These are phyloP conservation scores for Penicillium cosmopolitanum DNA, from an alignment of 495 filamentous ascomycete genomes.

Conservation along the genomic window DNA sequence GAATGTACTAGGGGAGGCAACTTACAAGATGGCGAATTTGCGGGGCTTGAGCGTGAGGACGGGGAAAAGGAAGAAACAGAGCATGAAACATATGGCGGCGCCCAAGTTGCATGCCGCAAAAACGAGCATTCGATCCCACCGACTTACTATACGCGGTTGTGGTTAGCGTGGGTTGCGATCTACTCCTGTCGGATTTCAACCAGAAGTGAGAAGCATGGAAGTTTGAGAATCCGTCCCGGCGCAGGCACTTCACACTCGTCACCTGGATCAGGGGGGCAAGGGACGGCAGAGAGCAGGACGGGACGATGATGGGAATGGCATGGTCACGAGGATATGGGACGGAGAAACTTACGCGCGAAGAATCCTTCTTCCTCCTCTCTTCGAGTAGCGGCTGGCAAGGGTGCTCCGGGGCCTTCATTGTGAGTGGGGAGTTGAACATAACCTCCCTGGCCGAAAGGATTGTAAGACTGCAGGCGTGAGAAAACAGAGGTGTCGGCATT, in stretches of 20 bases:
- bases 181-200: slow-evolving; percentile 24
- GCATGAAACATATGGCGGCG: slow-evolving; percentile 86
- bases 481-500: slow-evolving; percentile 75
- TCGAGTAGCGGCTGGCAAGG: slow-evolving; percentile 80
- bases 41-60: slow-evolving; percentile 75
- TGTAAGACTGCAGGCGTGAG: slow-evolving; percentile 79
- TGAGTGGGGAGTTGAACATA: slow-evolving; percentile 90
- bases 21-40: slow-evolving; percentile 97
- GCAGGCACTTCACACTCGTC: slow-evolving; percentile 46
- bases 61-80: slow-evolving; percentile 89
- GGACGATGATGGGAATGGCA: slow-evolving; percentile 32
- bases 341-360: slow-evolving; percentile 85
- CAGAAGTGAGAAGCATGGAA: slow-evolving; percentile 26
- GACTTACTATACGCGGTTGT: slow-evolving; percentile 69
- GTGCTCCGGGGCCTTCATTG: slow-evolving; percentile 77
- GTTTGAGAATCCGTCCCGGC: slow-evolving; percentile 35
- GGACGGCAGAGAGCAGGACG: slow-evolving; percentile 16
- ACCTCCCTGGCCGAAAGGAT: slow-evolving; percentile 85
- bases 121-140: slow-evolving; percentile 93
- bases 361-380: slow-evolving; percentile 94
- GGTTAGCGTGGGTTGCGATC: slow-evolving; percentile 25
- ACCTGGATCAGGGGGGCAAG: slow-evolving; percentile 38
- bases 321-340: slow-evolving; percentile 22
- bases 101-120: slow-evolving; percentile 92
- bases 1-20: slow-evolving; percentile 34